These are phyloP conservation scores for Aspergillus flavus DNA, from an alignment of 2,329 filamentous ascomycete genomes.

Conservation along the genomic window DNA sequence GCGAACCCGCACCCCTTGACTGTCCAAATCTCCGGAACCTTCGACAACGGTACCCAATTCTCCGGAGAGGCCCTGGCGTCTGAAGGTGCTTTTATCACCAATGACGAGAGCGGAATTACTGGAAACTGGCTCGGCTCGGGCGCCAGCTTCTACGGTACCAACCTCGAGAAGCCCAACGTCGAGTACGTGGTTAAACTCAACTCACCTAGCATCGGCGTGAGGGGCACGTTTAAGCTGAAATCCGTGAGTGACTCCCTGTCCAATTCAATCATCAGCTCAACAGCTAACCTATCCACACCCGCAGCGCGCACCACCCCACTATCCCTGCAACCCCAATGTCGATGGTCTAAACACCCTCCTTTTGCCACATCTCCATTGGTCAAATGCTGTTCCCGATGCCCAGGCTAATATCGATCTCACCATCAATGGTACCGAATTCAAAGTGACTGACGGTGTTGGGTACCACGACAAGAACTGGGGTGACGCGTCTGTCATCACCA, in stretches of 20 bases:
- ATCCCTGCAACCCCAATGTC: not conserved
- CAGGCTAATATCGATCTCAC: conserved; percentile 30
- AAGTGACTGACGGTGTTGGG: conserved; percentile 39
- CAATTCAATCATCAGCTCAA: not conserved
- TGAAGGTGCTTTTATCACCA: not conserved
- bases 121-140: not conserved
- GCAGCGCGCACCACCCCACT: conserved; percentile 10
- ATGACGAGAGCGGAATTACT: not conserved
- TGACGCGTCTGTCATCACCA: conserved; percentile 34
- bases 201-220: not conserved
- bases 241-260: not conserved
- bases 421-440: conserved; percentile 32
- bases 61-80: not conserved
- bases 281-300: not conserved
- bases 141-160: not conserved
- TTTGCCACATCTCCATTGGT: conserved; percentile 36
- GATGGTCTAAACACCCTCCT: not conserved
- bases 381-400: conserved; percentile 41
- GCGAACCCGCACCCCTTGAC: not conserved
- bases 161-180: not conserved
- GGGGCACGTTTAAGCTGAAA: not conserved
- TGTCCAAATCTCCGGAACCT: not conserved
- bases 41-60: not conserved
- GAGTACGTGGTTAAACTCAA: not conserved
- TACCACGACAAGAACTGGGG: conserved; percentile 56